These are phyloP conservation scores for Yamadazyma laniorum DNA, from an alignment of 805 yeast genomes.

Conservation along the genomic window DNA sequence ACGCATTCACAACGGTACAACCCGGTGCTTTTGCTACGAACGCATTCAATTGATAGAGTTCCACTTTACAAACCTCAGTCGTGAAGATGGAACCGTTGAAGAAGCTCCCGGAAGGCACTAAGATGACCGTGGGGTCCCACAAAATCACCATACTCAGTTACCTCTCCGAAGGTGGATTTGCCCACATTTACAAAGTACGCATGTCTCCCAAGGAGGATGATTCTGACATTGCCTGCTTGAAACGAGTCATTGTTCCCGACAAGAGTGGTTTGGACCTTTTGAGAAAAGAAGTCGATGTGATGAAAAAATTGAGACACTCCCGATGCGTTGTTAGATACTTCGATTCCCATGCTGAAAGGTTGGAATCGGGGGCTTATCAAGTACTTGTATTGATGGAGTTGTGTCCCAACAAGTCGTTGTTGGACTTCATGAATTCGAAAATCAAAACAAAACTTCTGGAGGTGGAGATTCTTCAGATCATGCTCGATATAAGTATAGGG, in stretches of 20 bases:
- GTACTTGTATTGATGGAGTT: conserved; percentile 90
- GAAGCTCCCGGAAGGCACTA: conserved; percentile 37
- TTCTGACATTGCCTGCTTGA: conserved; percentile 60
- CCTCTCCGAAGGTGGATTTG: conserved; percentile 66
- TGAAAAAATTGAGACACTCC: conserved; percentile 60
- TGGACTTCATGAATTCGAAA: conserved; percentile 88
- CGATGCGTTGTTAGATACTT: conserved; percentile 64
- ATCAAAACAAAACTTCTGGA: conserved; percentile 76
- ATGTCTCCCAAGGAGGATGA: conserved; percentile 47
- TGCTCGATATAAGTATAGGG: conserved; percentile 78
- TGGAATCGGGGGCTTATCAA: conserved; percentile 54
- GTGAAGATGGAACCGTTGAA: conserved; percentile 7
- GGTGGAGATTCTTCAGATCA: conserved; percentile 74
- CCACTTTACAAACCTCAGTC: neutral
- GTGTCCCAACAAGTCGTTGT: conserved; percentile 81
- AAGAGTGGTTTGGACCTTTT: conserved; percentile 63
- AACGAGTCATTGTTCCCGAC: conserved; percentile 71
- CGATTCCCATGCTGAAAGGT: conserved; percentile 73
- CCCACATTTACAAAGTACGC: conserved; percentile 69
- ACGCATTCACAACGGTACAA: neutral
- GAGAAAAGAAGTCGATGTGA: conserved; percentile 75
- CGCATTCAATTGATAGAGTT: conserved; percentile 1
- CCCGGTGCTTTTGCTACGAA: neutral
- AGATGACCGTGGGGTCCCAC: conserved; percentile 43
- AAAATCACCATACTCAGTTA: conserved; percentile 33